phyloP scores from a whole-genome alignment of 2,329 filamentous ascomycete genomes.

The Elsinoe fawcettii region DNA sequence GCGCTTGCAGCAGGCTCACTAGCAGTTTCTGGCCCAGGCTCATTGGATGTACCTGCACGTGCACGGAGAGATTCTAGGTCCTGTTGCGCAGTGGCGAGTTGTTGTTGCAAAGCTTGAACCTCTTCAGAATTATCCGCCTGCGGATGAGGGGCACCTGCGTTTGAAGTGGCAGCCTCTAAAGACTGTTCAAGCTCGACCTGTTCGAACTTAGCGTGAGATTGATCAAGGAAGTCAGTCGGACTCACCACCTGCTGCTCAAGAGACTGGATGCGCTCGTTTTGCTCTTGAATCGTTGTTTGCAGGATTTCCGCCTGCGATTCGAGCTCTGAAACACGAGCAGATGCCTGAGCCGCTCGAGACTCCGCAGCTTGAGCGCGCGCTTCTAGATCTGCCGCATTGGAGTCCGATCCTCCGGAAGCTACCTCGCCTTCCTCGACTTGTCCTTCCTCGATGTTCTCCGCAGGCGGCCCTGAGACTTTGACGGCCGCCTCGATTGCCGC shows the following conservation, averaged over 20 bases:
- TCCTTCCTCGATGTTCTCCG: constrained; percentile 20
- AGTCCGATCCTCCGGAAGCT: constrained; percentile 27
- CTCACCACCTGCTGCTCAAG: constrained; percentile 51
- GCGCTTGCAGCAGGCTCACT: background rate
- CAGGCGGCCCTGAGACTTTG: constrained; percentile 2
- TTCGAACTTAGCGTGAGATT: background rate
- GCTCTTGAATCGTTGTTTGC: constrained; percentile 54
- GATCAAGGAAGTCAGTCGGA: background rate
- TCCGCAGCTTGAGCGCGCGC: constrained; percentile 36
- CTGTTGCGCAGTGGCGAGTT: constrained; percentile 38
- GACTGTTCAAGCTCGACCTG: constrained; percentile 17
- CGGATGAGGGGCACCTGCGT: constrained; percentile 10
- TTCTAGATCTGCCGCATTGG: constrained; percentile 27
- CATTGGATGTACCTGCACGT: constrained; percentile 20
- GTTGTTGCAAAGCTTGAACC: constrained; percentile 32
- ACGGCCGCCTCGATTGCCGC: constrained; percentile 31
- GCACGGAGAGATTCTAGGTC: constrained; percentile 40
- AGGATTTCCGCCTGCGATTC: constrained; percentile 41
- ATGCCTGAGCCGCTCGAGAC: constrained; percentile 32
- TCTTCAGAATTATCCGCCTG: constrained; percentile 22
- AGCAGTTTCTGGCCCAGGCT: background rate
- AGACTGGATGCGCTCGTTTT: constrained; percentile 12
- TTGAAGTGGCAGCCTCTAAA: constrained; percentile 19
- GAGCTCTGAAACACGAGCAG: constrained; percentile 30
- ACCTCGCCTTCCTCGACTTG: constrained; percentile 24